Base-by-base conservation (phyloP, 768 basidiomycete species). In the Boletus rufocinnamomeus region DNA sequence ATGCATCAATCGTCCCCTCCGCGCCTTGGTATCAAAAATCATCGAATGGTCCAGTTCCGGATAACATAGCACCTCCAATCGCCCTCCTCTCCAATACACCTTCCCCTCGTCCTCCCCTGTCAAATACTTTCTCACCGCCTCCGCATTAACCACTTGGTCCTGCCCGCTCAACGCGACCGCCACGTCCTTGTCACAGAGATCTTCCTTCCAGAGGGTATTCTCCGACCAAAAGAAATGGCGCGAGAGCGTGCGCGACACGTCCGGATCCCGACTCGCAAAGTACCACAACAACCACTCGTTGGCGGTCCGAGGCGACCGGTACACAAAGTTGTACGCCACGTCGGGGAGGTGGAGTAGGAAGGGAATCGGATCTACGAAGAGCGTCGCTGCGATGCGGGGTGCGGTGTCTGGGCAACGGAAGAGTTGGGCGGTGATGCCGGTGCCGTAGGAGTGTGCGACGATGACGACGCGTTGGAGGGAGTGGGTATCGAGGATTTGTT, bases 281-380 rank as follows among this genome's bases (percentile, higher is more conserved):
- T 84, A 89, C 83, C 85, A 87, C 51, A 88, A 62, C 70, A 85
- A 76, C 84, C 84, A 86, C 62, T 88, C 83, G 65, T 82, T 82
- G 54, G 82, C 81, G 55, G 65, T 50, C n/a, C 63, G 61, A n/a
- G 87, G 77, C 8, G 60, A 46, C 23, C 87, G 82, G 71, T 88
- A 87, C 40, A 89, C 74, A 57, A 89, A 88, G 67, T 87, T 87
- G 67, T 79, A 80, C 21, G 85, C 84, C 45, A 87, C 80, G n/a
- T 79, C 64, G 3, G 87, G 83, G 43, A 82, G 77, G 70, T 87
- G 84, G 8, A 88, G 76, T 3, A 88, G 72, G 60, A 89, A 78
- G 0, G 86, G 84, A 38, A 88, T 84, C 3, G 86, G 87, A 70
- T 88, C 87, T 46, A 87, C 73, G 47, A 89, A 74, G 28, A 87